Evolutionary conservation across 208 protist genomes (phyloP).

Genomic region (Leishmania martiniquensis): DNA sequence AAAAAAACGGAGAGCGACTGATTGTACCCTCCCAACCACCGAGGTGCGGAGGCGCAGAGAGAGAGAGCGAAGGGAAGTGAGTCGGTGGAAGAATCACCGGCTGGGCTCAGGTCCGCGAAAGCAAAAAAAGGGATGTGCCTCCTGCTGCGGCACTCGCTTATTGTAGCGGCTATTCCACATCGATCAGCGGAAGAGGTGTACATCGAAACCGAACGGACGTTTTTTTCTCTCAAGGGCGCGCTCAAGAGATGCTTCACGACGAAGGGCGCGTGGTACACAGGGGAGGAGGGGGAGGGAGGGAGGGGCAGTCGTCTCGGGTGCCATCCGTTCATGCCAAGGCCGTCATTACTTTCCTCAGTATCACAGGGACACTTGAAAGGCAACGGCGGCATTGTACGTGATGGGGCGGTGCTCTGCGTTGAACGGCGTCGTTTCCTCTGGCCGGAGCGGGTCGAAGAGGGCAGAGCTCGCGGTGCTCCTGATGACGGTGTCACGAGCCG

Average conservation of each 20-base stretch:
- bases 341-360: background rate
- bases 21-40: too few relatives aligned
- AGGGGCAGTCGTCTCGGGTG: background rate
- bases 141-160: too few relatives aligned
- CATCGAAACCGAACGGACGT: background rate
- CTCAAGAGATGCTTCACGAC: background rate
- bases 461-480: background rate
- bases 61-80: background rate
- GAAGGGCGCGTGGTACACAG: too few relatives aligned
- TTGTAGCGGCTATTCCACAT: too few relatives aligned
- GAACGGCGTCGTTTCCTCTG: slow-evolving; percentile 32
- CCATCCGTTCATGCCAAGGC: background rate
- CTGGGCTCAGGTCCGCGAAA: too few relatives aligned
- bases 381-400: slow-evolving; percentile 30
- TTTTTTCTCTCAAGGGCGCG: background rate
- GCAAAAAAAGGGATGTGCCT: too few relatives aligned
- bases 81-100: too few relatives aligned
- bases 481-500: background rate
- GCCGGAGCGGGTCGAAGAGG: slow-evolving; percentile 21
- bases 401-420: slow-evolving; percentile 23
- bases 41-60: too few relatives aligned
- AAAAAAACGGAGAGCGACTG: too few relatives aligned
- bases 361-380: background rate
- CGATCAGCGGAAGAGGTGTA: background rate
- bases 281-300: background rate